Conservation (phyloP, 148 eudicot genomes). For the Heliamphora exappendiculata region DNA sequence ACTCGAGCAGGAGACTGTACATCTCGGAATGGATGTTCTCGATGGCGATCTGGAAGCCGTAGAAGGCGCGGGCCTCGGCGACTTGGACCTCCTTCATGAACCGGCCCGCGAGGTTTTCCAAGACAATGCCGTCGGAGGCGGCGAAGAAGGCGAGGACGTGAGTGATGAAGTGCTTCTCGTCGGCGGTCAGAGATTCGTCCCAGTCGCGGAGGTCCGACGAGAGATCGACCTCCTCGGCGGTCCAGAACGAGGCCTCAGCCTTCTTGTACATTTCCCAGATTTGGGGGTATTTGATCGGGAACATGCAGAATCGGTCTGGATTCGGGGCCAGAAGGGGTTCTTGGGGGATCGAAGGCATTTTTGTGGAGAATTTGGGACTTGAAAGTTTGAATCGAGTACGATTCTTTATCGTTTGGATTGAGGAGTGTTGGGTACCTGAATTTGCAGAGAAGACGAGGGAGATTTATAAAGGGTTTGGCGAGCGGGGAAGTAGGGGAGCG, state of each 20-base stretch:
- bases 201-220: constrained; percentile 19
- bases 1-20: constrained; percentile 45
- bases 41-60: constrained; percentile 59
- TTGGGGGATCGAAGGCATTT: too few species aligned
- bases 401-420: too few species aligned
- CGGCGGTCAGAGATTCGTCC: constrained; percentile 15
- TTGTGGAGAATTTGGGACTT: too few species aligned
- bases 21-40: constrained; percentile 64
- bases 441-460: too few species aligned
- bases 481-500: too few species aligned
- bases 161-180: constrained; percentile 64
- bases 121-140: constrained; percentile 47
- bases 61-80: constrained; percentile 52
- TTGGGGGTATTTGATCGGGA: constrained; percentile 41
- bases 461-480: too few species aligned
- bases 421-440: too few species aligned
- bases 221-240: constrained; percentile 49
- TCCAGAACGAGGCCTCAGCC: constrained; percentile 55
- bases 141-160: constrained; percentile 75
- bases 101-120: constrained; percentile 44
- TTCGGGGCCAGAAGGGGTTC: too few species aligned
- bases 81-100: constrained; percentile 70
- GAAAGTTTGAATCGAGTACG: too few species aligned
- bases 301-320: too few species aligned
- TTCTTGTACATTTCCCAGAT: constrained; percentile 70